Evolutionary conservation across 2,329 filamentous ascomycete genomes (phyloP), one percentile per base, ranked within the genome.

Genomic region (Karstenula rhodostoma): DNA sequence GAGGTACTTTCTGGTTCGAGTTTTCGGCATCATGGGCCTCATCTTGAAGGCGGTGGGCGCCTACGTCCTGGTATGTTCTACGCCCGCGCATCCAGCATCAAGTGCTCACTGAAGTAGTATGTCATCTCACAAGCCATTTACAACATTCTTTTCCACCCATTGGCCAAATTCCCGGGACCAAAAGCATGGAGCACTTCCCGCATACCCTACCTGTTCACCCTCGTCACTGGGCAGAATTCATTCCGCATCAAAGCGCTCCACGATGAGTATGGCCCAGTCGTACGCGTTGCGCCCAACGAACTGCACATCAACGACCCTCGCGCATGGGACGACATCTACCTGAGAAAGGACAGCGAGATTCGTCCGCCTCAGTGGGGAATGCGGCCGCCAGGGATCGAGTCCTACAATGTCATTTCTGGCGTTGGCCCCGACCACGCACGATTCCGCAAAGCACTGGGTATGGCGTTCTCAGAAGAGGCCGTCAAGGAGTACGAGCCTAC

Each of bases 81-180:
- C 23, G 15, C 9, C 17, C 8, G 8, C 2, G 7, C 17, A 48
- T 47, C 15, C 0, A 32, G 4, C 15, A 25, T 15, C 13, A 7
- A 27, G 15, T 48, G 44, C 44, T 48, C 22, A 48, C 23, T 29
- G 5, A 17, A 29, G 7, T 17, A 48, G 46, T 57, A 57, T 42
- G 9, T 49, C 0, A 5, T 57, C 23, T 43, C 55, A 29, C 32
- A 22, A 52, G 59, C 61, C 23, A 25, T 65, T 15, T 75, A 78
- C 63, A 71, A 69, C 59, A 66, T 75, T 15, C 78, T 68, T 56
- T 73, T 81, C 55, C 75, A 79, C 37, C 79, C 80, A 5, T 68
- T 81, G 0, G 60, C 69, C 13, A 73, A 70, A 33, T 78, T 72
- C 54, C 78, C 79, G 10, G 80, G 79, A 6, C 79, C 80, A 4